phyloP scores from a whole-genome alignment of 2,329 filamentous ascomycete species.

The Coniochaeta sp. region DNA sequence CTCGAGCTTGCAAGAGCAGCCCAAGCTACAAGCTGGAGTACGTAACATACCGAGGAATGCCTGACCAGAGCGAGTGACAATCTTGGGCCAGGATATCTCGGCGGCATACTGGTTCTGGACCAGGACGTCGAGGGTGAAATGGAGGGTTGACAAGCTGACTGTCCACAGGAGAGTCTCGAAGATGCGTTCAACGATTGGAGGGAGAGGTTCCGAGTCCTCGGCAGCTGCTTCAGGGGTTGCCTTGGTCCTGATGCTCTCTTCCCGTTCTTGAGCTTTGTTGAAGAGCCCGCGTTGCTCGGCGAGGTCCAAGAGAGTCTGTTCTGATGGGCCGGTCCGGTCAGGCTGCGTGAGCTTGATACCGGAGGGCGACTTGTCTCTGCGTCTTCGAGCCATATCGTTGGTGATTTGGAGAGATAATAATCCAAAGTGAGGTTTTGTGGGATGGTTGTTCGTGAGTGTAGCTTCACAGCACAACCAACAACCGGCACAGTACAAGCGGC shows the following conservation, averaged over 20 bases:
- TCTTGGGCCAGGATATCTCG: slow-evolving; percentile 50
- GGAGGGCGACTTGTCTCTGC: slow-evolving; percentile 37
- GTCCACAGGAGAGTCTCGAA: slow-evolving; percentile 52
- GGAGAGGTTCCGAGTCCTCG: slow-evolving; percentile 24
- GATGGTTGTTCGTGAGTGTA: neutral
- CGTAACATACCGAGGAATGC: slow-evolving; percentile 43
- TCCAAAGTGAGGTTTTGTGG: neutral
- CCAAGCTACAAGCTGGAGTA: too few relatives aligned
- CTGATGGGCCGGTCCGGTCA: slow-evolving; percentile 52
- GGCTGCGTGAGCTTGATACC: slow-evolving; percentile 60
- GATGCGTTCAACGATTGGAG: slow-evolving; percentile 39
- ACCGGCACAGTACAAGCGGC: too few relatives aligned
- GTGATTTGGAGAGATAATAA: neutral
- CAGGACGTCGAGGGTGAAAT: slow-evolving; percentile 72
- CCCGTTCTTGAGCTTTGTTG: slow-evolving; percentile 34
- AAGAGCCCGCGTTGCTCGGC: slow-evolving; percentile 58
- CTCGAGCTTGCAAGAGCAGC: too few relatives aligned
- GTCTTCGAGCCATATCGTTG: slow-evolving; percentile 34
- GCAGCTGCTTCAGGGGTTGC: slow-evolving; percentile 18
- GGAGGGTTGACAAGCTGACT: slow-evolving; percentile 59
- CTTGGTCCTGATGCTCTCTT: slow-evolving; percentile 26
- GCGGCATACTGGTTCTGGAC: slow-evolving; percentile 74
- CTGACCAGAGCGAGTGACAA: slow-evolving; percentile 43
- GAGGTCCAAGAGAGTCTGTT: slow-evolving; percentile 66
- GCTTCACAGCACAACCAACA: too few relatives aligned